phyloP scores from a whole-genome alignment of 2,329 filamentous ascomycete species.

The Zymoseptoria ardabiliae region DNA sequence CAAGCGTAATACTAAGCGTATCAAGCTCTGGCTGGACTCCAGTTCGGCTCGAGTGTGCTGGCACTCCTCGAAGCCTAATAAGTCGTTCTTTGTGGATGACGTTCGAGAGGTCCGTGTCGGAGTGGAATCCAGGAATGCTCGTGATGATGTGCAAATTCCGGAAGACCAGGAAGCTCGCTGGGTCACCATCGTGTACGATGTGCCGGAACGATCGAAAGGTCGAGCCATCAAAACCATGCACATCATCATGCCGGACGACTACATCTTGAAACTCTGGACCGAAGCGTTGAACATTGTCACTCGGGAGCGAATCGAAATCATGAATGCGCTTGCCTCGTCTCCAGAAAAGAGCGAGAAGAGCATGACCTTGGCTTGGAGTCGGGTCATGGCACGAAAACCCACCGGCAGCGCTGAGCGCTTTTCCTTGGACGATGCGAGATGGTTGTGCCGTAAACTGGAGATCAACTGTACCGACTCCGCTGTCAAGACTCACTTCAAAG shows the following conservation, averaged over 20 bases:
- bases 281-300: slow-evolving; percentile 76
- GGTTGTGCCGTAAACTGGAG: slow-evolving; percentile 80
- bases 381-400: slow-evolving; percentile 66
- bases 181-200: slow-evolving; percentile 84
- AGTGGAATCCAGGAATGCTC: slow-evolving; percentile 78
- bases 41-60: slow-evolving; percentile 82
- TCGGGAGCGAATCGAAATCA: slow-evolving; percentile 78
- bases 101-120: slow-evolving; percentile 84
- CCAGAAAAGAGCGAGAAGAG: slow-evolving; percentile 69
- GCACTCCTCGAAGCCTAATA: slow-evolving; percentile 70
- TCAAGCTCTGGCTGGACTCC: slow-evolving; percentile 71
- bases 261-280: slow-evolving; percentile 71
- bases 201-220: slow-evolving; percentile 69
- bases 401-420: slow-evolving; percentile 60
- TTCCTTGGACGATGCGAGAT: slow-evolving; percentile 69
- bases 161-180: slow-evolving; percentile 63
- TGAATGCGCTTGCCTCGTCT: slow-evolving; percentile 75
- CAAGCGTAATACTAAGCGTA: slow-evolving; percentile 67
- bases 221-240: slow-evolving; percentile 70
- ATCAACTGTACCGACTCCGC: slow-evolving; percentile 79
- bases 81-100: slow-evolving; percentile 89
- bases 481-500: slow-evolving; percentile 65
- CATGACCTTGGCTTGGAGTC: slow-evolving; percentile 62
- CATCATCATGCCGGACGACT: slow-evolving; percentile 68
- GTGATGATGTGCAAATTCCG: slow-evolving; percentile 69